These are phyloP conservation scores for Boletus subcaerulescens DNA, from an alignment of 768 basidiomycete species.

Conservation along the genomic window DNA sequence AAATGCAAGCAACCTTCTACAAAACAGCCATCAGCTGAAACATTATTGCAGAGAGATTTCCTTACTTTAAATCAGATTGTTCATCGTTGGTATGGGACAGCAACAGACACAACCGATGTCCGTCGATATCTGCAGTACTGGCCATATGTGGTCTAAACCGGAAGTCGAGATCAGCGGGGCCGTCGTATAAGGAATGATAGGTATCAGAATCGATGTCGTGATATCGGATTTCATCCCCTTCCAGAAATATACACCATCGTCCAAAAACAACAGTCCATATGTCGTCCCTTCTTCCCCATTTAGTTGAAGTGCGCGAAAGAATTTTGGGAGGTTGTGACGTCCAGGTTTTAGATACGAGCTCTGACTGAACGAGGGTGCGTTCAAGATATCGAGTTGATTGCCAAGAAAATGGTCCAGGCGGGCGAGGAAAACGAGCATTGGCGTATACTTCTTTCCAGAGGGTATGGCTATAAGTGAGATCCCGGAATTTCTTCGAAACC, in stretches of 20 bases:
- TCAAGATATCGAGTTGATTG: not conserved
- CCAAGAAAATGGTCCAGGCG: not conserved
- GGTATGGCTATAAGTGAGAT: not conserved
- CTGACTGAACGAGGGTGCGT: not conserved
- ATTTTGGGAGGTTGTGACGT: not conserved
- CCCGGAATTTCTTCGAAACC: not conserved
- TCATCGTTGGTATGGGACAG: not conserved
- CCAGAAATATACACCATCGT: not conserved
- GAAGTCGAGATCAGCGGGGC: not conserved
- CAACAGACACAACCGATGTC: not conserved
- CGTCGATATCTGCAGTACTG: not conserved
- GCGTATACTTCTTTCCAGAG: not conserved
- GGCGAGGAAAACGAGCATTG: not conserved
- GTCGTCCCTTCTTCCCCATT: not conserved
- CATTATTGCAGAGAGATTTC: not conserved
- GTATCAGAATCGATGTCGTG: not conserved
- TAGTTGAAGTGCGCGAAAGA: not conserved
- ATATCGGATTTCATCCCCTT: not conserved
- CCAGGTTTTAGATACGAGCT: not conserved
- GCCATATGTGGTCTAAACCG: not conserved
- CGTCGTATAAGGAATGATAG: not conserved
- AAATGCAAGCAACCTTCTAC: not conserved
- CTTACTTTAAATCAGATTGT: not conserved
- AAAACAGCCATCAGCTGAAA: not conserved
- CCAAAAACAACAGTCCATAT: not conserved